Conservation (phyloP, 2,329 filamentous ascomycete species). For the Sodiomyces alkalinus region DNA sequence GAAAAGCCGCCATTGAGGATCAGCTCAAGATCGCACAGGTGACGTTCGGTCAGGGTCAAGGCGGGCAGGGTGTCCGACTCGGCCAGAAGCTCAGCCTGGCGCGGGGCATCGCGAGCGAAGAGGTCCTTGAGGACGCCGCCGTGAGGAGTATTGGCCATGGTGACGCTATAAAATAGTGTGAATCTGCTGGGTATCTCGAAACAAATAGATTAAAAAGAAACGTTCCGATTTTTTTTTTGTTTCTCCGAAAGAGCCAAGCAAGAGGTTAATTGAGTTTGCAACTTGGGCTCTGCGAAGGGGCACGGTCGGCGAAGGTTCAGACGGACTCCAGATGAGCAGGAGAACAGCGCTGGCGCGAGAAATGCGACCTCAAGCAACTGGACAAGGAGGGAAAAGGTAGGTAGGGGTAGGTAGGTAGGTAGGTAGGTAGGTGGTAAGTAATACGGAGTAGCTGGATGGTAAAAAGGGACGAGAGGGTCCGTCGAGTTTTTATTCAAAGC, state of each 20-base stretch:
- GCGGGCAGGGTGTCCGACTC: constrained; percentile 83
- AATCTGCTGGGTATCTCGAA: background rate
- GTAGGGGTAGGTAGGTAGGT: too few relatives aligned
- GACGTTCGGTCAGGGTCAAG: constrained; percentile 74
- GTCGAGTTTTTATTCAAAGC: too few relatives aligned
- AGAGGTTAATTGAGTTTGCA: constrained; percentile 4
- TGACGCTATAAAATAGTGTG: background rate
- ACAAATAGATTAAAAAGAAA: background rate
- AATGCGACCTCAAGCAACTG: constrained; percentile 4
- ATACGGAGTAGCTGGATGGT: too few relatives aligned
- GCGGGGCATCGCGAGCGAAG: constrained; percentile 77
- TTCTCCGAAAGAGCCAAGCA: constrained; percentile 1
- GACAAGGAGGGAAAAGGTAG: constrained; percentile 1
- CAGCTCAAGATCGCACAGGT: constrained; percentile 94
- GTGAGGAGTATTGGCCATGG: constrained; percentile 58
- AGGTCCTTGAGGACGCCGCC: constrained; percentile 97
- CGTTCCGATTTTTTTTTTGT: too few relatives aligned
- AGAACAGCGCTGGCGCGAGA: constrained; percentile 6
- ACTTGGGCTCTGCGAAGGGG: background rate
- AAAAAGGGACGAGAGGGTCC: too few relatives aligned
- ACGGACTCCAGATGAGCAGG: constrained; percentile 1
- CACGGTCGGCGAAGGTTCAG: background rate
- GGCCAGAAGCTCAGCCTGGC: constrained; percentile 60
- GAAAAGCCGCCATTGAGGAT: constrained; percentile 97
- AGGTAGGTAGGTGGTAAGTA: too few relatives aligned